Evolutionary conservation across 1,139 yeast species (phyloP).

Genomic region (Diutina catenulata): DNA sequence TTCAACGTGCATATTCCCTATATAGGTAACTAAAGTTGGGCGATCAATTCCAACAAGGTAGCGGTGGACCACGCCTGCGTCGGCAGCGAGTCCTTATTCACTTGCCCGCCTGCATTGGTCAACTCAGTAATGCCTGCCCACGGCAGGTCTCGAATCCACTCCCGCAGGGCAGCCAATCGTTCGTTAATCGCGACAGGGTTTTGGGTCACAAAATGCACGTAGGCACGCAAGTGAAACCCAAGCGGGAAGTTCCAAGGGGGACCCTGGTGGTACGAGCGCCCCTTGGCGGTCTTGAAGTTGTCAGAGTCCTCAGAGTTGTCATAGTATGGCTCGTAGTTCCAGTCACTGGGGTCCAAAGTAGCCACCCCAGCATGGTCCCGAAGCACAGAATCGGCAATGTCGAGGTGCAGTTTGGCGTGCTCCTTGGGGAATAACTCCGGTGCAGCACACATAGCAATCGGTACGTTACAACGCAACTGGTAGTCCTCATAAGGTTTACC

Average conservation of each 20-base stretch:
- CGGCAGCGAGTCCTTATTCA: constrained; percentile 82
- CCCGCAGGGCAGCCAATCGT: constrained; percentile 51
- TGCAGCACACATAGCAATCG: constrained; percentile 87
- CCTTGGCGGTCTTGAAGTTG: constrained; percentile 89
- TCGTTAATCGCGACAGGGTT: constrained; percentile 36
- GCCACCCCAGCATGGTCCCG: constrained; percentile 90
- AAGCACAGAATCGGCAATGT: constrained; percentile 56
- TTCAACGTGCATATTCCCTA: too few relatives aligned
- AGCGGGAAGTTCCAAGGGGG: constrained; percentile 97
- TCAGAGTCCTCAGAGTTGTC: constrained; percentile 65
- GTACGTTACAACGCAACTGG: constrained; percentile 83
- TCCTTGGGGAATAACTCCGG: constrained; percentile 72
- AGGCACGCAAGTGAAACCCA: constrained; percentile 79
- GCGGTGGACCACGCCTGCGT: constrained; percentile 96
- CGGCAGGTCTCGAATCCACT: constrained; percentile 60
- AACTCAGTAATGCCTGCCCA: constrained; percentile 95
- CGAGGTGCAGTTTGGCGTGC: constrained; percentile 52
- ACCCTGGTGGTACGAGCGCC: constrained; percentile 95
- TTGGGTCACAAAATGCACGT: constrained; percentile 29
- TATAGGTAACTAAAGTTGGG: too few relatives aligned
- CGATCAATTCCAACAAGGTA: constrained; percentile 58
- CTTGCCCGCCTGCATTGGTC: constrained; percentile 76
- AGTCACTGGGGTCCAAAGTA: constrained; percentile 85
- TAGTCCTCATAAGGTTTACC: constrained; percentile 91
- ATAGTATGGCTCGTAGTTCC: constrained; percentile 85